These are phyloP conservation scores for Ophioceras dolichostomum DNA, from an alignment of 2,329 filamentous ascomycete species.

Conservation along the genomic window DNA sequence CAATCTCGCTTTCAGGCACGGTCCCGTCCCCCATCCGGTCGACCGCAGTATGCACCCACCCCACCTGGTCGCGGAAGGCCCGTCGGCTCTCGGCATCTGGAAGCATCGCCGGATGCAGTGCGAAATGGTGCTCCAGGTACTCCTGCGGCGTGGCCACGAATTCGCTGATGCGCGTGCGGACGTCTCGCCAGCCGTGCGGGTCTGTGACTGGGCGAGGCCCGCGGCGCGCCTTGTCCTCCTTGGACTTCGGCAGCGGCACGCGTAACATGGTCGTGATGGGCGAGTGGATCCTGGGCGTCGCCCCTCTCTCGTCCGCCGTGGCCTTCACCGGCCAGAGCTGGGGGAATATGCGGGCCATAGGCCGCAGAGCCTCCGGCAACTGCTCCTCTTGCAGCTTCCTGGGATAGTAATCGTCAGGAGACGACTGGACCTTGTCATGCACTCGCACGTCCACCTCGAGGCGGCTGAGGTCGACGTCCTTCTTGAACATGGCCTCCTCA, in stretches of 20 bases:
- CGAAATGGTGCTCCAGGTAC: slow-evolving; percentile 71
- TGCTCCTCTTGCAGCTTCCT: slow-evolving; percentile 35
- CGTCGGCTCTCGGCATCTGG: slow-evolving; percentile 40
- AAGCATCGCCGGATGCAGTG: slow-evolving; percentile 69
- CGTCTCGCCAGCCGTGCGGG: slow-evolving; percentile 56
- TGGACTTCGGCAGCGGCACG: slow-evolving; percentile 55
- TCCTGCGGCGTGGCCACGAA: slow-evolving; percentile 64
- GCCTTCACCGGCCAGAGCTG: slow-evolving; percentile 84
- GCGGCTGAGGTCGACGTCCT: slow-evolving; percentile 33
- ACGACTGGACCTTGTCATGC: slow-evolving; percentile 23
- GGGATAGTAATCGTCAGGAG: slow-evolving; percentile 49
- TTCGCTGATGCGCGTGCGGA: slow-evolving; percentile 69
- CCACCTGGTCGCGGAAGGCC: slow-evolving; percentile 43
- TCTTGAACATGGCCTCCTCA: slow-evolving; percentile 80
- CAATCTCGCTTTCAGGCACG: slow-evolving; percentile 56
- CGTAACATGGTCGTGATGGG: slow-evolving; percentile 77
- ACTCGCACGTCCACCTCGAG: slow-evolving; percentile 26
- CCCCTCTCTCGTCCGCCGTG: slow-evolving; percentile 61
- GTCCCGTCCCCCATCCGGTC: slow-evolving; percentile 52
- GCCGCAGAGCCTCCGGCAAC: slow-evolving; percentile 42
- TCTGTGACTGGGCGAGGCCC: slow-evolving; percentile 47
- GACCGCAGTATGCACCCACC: slow-evolving; percentile 76
- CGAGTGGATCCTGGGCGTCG: slow-evolving; percentile 70
- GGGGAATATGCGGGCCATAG: slow-evolving; percentile 70
- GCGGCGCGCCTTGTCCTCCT: slow-evolving; percentile 52